These are phyloP conservation scores for Pouteria glomerata DNA, from an alignment of 148 eudicot genomes.

Conservation along the genomic window DNA sequence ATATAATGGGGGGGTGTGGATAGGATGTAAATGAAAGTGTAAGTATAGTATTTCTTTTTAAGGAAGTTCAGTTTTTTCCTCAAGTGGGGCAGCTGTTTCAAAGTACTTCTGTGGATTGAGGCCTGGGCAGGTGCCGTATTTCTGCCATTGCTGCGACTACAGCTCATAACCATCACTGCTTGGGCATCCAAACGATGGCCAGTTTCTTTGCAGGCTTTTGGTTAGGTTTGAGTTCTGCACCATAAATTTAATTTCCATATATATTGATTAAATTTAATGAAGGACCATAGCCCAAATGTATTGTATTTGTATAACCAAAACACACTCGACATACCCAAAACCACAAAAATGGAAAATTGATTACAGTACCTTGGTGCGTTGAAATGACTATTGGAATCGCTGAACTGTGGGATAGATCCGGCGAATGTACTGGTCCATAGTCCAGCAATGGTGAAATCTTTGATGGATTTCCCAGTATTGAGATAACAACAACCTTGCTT, in stretches of 20 bases:
- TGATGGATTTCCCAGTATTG: neutral
- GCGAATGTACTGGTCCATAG: neutral
- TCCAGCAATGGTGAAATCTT: slow-evolving; percentile 5
- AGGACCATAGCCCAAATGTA: too few species aligned
- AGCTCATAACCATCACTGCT: neutral
- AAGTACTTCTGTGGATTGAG: slow-evolving; percentile 6
- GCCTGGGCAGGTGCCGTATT: slow-evolving; percentile 5
- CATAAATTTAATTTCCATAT: too few species aligned
- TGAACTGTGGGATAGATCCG: neutral
- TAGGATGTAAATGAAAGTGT: too few species aligned
- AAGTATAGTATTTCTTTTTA: too few species aligned
- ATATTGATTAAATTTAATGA: too few species aligned
- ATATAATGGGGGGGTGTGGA: too few species aligned
- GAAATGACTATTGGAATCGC: neutral
- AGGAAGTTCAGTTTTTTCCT: neutral
- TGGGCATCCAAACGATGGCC: slow-evolving; percentile 8
- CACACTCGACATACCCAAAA: too few species aligned
- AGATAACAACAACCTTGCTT: slow-evolving; percentile 13
- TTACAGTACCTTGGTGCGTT: neutral
- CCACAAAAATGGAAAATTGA: too few species aligned
- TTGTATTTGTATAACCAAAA: too few species aligned
- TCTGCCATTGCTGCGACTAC: neutral
- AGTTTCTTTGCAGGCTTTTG: slow-evolving; percentile 3
- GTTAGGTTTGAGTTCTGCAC: slow-evolving; percentile 6
- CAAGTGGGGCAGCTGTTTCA: neutral